Base-by-base conservation (phyloP, 208 protist genomes). In the Balamuthia mandrillaris region DNA sequence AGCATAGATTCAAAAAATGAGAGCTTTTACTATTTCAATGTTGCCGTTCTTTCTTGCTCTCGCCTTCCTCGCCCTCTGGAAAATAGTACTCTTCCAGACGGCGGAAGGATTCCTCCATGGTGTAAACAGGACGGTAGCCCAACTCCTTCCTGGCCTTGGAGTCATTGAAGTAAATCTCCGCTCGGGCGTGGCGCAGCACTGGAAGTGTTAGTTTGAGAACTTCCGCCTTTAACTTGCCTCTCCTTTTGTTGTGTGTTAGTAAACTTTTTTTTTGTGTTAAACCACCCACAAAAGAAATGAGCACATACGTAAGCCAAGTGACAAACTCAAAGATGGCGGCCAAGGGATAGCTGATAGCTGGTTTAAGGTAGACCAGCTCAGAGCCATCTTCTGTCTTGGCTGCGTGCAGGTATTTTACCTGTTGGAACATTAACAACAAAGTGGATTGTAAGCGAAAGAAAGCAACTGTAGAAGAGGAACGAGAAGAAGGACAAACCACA, bases 61-160 rank as follows among this genome's bases (percentile, higher is more conserved):
- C n/a, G n/a, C n/a, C n/a, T n/a, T n/a, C n/a, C n/a, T n/a, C 27
- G 60, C 2, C 0, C n/a, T 68, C 60, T 21, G 60, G 24, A 9
- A 4, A 31, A 33, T 78, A 78, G 68, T 41, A 78, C 31, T 31
- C 24, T 0, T 27, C 7, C 14, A 42, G 58, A 18, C 49, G 74
- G 12, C 45, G 27, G 33, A 82, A 65, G 52, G 74, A 83, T 66
- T 88, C 84, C 82, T 87, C 52, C 45, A 79, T 16, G 6, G 88
- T 66, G 31, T 88, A 83, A 14, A 84, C 60, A 41, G 88, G 84
- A 27, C 56, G 84, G 31, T 81, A 90, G 16, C 68, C 44, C n/a
- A 90, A 49, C 33, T 88, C 84, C 60, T 75, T 81, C 52, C 86
- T 90, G 18, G 88, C 88, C 29, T 81, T 78, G 5, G 47, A 12